These are phyloP conservation scores for Tetracentron sinense DNA, from an alignment of 164 flowering plant species.

Conservation along the genomic window DNA sequence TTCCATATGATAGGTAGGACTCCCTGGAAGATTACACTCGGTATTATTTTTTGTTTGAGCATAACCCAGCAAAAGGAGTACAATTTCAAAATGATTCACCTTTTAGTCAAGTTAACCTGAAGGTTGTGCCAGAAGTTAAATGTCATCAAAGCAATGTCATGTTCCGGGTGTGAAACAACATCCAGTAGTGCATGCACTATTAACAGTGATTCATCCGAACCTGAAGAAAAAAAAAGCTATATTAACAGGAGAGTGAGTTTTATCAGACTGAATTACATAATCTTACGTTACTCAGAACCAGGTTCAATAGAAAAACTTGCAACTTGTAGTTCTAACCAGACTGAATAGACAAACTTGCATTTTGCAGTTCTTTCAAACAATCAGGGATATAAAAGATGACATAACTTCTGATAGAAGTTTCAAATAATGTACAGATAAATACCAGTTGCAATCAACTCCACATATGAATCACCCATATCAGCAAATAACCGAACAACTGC, in stretches of 20 bases:
- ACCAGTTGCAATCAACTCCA: slow-evolving; percentile 95
- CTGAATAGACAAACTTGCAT: neutral
- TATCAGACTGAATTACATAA: neutral
- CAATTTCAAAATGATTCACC: slow-evolving; percentile 35
- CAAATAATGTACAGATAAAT: slow-evolving; percentile 12
- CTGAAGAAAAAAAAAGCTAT: slow-evolving; percentile 34
- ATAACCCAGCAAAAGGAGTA: slow-evolving; percentile 4
- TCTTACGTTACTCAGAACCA: neutral
- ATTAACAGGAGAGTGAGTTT: neutral
- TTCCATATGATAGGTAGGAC: slow-evolving; percentile 52
- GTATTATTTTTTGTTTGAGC: neutral
- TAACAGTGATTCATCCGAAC: slow-evolving; percentile 80
- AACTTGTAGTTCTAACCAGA: neutral
- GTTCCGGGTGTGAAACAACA: slow-evolving; percentile 91
- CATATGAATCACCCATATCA: slow-evolving; percentile 98
- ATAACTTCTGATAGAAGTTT: neutral
- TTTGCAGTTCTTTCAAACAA: slow-evolving; percentile 1
- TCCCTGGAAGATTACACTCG: slow-evolving; percentile 44
- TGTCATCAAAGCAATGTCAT: slow-evolving; percentile 95
- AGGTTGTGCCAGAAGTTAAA: slow-evolving; percentile 98
- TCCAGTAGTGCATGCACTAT: slow-evolving; percentile 85
- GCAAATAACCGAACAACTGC: slow-evolving; percentile 95
- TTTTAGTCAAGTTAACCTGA: slow-evolving; percentile 76
- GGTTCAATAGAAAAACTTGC: too few relatives aligned
- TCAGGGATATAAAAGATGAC: neutral